Evolutionary conservation across 441 rosid species (phyloP).

Genomic region (Populus trichocarpa): DNA sequence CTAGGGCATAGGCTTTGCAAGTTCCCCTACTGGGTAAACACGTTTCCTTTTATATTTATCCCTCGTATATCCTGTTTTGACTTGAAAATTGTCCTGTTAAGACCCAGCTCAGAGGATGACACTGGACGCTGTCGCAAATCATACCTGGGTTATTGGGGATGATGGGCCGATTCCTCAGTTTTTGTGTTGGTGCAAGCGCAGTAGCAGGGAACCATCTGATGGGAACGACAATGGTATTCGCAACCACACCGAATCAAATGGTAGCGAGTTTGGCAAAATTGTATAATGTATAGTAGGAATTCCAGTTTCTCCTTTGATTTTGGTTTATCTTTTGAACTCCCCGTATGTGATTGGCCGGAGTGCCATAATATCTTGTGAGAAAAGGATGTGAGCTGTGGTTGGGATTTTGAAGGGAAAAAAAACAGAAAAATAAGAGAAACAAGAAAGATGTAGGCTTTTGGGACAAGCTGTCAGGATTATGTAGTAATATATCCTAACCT

Average conservation of each 20-base stretch:
- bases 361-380: background rate
- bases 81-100: conserved; percentile 24
- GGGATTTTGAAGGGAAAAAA: background rate
- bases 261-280: conserved; percentile 1
- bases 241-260: background rate
- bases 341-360: background rate
- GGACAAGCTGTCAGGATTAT: background rate
- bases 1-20: background rate
- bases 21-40: background rate
- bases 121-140: conserved; percentile 59
- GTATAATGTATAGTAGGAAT: conserved; percentile 24
- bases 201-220: conserved; percentile 26
- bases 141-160: conserved; percentile 74
- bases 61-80: background rate
- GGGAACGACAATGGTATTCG: conserved; percentile 15
- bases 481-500: background rate
- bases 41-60: background rate
- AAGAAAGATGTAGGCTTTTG: background rate
- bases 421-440: background rate
- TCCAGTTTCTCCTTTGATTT: background rate
- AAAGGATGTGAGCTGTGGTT: background rate
- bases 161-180: conserved; percentile 58
- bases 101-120: conserved; percentile 77
- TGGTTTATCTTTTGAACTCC: background rate
- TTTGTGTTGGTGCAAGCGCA: conserved; percentile 84